Percentiles rank a stretch among this genome's conserved stretches.
Evolutionary conservation across 371 early-diverging fungal species (phyloP).

Genomic region (Umbelopsis sp.): DNA sequence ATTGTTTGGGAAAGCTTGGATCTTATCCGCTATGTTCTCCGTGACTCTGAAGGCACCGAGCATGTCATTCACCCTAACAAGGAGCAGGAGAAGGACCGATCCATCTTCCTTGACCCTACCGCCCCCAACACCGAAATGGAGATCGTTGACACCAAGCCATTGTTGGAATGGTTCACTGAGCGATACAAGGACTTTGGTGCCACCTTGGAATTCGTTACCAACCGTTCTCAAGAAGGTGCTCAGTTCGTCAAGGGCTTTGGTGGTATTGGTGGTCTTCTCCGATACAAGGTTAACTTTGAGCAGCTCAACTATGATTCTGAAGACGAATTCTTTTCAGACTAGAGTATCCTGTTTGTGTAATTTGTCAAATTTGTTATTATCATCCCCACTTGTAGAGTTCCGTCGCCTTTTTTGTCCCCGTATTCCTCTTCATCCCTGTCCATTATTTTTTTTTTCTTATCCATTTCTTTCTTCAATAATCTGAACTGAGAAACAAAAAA

Average conservation of each 20-base stretch:
- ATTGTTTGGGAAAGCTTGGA: constrained; percentile 98
- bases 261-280: constrained; percentile 98
- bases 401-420: not conserved
- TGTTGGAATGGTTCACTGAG: constrained; percentile 99
- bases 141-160: constrained; percentile 74
- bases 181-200: constrained; percentile 97
- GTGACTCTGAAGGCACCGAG: constrained; percentile 73
- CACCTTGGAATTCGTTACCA: constrained; percentile 95
- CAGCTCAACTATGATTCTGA: constrained; percentile 54
- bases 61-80: constrained; percentile 76
- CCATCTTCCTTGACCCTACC: constrained; percentile 61
- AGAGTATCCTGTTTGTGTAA: not conserved
- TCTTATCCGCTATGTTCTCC: constrained; percentile 72
- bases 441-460: not conserved
- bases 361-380: constrained; percentile 13
- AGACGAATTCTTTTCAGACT: constrained; percentile 48
- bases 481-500: constrained; percentile 19
- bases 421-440: constrained; percentile 9
- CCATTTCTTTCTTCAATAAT: not conserved
- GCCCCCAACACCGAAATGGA: constrained; percentile 71
- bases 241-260: constrained; percentile 99
- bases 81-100: constrained; percentile 82
- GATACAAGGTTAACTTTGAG: constrained; percentile 75
- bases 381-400: constrained; percentile 17
- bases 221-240: constrained; percentile 97